These are phyloP conservation scores for Cenococcum geophilum DNA, from an alignment of 495 filamentous ascomycete genomes.

Conservation along the genomic window DNA sequence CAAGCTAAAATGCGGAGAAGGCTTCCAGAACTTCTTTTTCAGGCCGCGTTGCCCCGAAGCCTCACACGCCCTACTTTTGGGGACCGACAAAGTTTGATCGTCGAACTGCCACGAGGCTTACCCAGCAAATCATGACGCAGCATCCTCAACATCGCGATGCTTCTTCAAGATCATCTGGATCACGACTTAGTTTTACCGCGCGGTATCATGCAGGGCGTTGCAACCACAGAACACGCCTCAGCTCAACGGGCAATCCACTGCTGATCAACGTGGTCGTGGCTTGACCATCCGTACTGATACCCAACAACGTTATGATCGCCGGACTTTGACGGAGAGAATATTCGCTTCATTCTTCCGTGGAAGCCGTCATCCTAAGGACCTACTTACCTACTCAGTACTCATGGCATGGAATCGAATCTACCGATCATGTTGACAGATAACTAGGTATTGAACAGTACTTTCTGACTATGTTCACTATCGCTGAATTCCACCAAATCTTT, in stretches of 20 bases:
- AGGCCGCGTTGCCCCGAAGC: too few relatives aligned
- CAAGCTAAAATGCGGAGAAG: too few relatives aligned
- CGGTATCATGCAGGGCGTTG: background rate
- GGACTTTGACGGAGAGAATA: background rate
- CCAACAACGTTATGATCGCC: background rate
- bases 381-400: background rate
- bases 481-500: too few relatives aligned
- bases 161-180: background rate
- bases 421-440: too few relatives aligned
- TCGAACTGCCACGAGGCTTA: background rate
- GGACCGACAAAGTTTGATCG: too few relatives aligned
- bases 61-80: too few relatives aligned
- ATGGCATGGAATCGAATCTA: background rate
- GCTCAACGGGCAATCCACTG: too few relatives aligned
- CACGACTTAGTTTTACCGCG: background rate
- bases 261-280: background rate
- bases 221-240: background rate
- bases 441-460: too few relatives aligned
- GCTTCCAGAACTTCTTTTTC: too few relatives aligned
- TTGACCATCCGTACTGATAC: background rate
- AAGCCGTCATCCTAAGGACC: background rate
- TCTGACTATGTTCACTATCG: too few relatives aligned
- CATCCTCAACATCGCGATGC: background rate
- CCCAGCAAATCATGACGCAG: background rate
- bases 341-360: background rate